Percentiles rank a stretch among this genome's conserved stretches.
Conservation (phyloP, 805 yeast genomes). For the Ogataea populi-albae region DNA sequence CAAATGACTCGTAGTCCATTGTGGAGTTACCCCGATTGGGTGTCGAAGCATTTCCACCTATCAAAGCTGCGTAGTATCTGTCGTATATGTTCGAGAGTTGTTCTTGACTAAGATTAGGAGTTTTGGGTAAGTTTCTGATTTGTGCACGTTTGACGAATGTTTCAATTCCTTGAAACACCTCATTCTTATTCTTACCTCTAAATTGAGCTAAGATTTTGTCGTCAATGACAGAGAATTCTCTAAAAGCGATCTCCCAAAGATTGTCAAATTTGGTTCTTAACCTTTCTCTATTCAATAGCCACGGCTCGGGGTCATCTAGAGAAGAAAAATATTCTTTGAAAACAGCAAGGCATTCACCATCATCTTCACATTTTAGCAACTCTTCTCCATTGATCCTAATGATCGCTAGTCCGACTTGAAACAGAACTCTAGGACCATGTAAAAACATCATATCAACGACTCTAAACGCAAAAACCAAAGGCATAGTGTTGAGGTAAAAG, state of each 20-base stretch:
- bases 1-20: slow-evolving; percentile 73
- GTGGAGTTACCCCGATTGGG: slow-evolving; percentile 63
- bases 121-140: slow-evolving; percentile 77
- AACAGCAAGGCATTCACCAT: slow-evolving; percentile 84
- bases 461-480: slow-evolving; percentile 87
- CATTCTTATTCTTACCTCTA: slow-evolving; percentile 67
- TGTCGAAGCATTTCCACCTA: slow-evolving; percentile 56
- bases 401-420: slow-evolving; percentile 93
- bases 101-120: slow-evolving; percentile 53
- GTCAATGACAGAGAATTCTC: slow-evolving; percentile 78
- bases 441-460: slow-evolving; percentile 86
- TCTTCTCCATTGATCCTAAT: slow-evolving; percentile 84
- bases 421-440: slow-evolving; percentile 84
- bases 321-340: slow-evolving; percentile 78
- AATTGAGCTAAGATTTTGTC: slow-evolving; percentile 70
- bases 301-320: slow-evolving; percentile 73
- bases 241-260: slow-evolving; percentile 84
- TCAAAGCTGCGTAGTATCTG: slow-evolving; percentile 69
- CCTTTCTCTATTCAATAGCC: slow-evolving; percentile 60
- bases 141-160: slow-evolving; percentile 90
- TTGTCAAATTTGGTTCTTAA: slow-evolving; percentile 84
- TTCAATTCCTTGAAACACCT: slow-evolving; percentile 83
- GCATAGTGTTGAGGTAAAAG: slow-evolving; percentile 88
- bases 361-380: slow-evolving; percentile 77
- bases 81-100: slow-evolving; percentile 77